Conservation (phyloP, 2,329 filamentous ascomycete genomes). For the Ascochyta koolunga region DNA sequence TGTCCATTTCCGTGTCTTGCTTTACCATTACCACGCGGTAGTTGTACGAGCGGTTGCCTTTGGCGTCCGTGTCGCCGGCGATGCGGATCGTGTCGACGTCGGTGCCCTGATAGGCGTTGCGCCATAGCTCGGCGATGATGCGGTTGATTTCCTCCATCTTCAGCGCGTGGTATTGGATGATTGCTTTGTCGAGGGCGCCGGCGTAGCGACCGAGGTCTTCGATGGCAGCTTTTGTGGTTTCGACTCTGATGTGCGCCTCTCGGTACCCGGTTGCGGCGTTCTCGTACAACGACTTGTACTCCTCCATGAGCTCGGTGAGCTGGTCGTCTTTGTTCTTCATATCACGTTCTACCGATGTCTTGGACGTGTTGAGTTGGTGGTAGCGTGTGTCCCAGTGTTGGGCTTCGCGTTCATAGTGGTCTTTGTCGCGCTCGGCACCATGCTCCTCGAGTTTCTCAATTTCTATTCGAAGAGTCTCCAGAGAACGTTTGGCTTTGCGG, state of each 20-base stretch:
- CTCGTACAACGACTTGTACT: slow-evolving; percentile 88
- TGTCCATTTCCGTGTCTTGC: slow-evolving; percentile 97
- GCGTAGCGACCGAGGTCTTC: slow-evolving; percentile 86
- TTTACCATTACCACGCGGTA: slow-evolving; percentile 98
- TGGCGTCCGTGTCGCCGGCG: slow-evolving; percentile 82
- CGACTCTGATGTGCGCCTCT: slow-evolving; percentile 85
- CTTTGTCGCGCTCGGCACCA: slow-evolving; percentile 82
- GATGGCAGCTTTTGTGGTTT: slow-evolving; percentile 89
- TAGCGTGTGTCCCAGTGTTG: slow-evolving; percentile 69
- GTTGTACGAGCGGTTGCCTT: slow-evolving; percentile 85
- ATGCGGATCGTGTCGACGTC: slow-evolving; percentile 98
- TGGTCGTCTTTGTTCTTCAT: slow-evolving; percentile 87
- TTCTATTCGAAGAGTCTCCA: slow-evolving; percentile 70
- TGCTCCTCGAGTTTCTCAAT: slow-evolving; percentile 77
- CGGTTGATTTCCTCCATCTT: slow-evolving; percentile 99
- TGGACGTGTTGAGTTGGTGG: slow-evolving; percentile 73
- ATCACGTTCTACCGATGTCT: slow-evolving; percentile 74
- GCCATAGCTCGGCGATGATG: slow-evolving; percentile 96
- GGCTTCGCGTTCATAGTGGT: slow-evolving; percentile 74
- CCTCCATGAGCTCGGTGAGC: slow-evolving; percentile 71
- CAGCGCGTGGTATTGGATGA: slow-evolving; percentile 93
- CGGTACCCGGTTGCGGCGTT: slow-evolving; percentile 81
- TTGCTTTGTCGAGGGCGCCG: slow-evolving; percentile 87
- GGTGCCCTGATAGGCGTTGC: slow-evolving; percentile 92
- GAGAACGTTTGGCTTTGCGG: slow-evolving; percentile 72